Conservation (phyloP, 1,284 basidiomycete species). For the Pseudomicrostroma phylloplanum region DNA sequence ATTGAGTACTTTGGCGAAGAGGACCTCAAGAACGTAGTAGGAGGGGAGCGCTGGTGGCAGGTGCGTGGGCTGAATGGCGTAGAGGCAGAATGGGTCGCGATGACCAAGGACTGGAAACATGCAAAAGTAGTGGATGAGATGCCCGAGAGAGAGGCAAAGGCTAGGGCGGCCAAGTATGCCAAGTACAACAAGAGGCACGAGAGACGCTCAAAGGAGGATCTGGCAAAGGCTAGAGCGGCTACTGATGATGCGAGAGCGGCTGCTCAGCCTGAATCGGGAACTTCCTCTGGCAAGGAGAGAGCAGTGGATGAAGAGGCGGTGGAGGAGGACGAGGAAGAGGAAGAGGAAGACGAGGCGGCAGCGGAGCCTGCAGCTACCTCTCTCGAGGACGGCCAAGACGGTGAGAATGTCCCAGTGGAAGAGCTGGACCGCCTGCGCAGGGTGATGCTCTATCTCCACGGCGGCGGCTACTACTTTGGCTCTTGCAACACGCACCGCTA, state of each 20-base stretch:
- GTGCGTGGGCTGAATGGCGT: constrained; percentile 59
- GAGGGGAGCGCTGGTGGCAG: constrained; percentile 92
- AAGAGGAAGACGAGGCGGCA: constrained; percentile 5
- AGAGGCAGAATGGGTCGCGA: constrained; percentile 82
- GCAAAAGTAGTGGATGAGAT: constrained; percentile 38
- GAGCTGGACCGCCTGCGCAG: constrained; percentile 41
- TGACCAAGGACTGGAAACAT: constrained; percentile 52
- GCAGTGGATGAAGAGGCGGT: constrained; percentile 13
- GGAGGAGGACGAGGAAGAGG: constrained; percentile 3
- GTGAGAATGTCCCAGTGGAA: constrained; percentile 20
- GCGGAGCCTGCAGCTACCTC: background rate
- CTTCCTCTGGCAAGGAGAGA: too few relatives aligned
- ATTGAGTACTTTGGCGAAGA: constrained; percentile 78
- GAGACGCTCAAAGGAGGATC: constrained; percentile 19
- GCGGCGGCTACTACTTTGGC: constrained; percentile 55
- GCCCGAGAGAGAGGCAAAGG: background rate
- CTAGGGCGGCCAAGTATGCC: constrained; percentile 19
- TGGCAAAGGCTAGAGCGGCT: constrained; percentile 15
- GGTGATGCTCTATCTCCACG: constrained; percentile 47
- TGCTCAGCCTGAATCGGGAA: constrained; percentile 10
- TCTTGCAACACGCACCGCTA: constrained; percentile 56
- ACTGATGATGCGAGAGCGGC: constrained; percentile 4
- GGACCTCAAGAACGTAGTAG: constrained; percentile 67
- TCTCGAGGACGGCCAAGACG: background rate
- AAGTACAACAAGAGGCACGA: constrained; percentile 16